These are phyloP conservation scores for Globisporangium abappressorium DNA, from an alignment of 352 stramenopile genomes.

Conservation along the genomic window DNA sequence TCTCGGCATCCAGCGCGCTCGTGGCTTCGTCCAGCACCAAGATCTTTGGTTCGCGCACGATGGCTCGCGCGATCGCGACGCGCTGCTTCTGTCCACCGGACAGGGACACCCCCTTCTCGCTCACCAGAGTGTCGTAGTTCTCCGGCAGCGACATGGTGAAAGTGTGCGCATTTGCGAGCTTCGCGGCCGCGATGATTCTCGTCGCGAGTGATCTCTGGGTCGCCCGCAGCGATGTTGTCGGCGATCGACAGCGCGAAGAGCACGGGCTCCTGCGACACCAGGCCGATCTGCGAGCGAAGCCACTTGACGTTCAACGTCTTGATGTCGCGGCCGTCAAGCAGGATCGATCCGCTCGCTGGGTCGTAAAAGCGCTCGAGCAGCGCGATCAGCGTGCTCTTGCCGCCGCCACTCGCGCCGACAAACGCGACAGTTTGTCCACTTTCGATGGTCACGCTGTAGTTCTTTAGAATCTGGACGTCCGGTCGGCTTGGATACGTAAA, in stretches of 20 bases:
- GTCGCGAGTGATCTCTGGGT: slow-evolving; percentile 1
- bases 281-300: slow-evolving; percentile 59
- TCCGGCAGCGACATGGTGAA: slow-evolving; percentile 80
- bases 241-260: slow-evolving; percentile 87
- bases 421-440: slow-evolving; percentile 31
- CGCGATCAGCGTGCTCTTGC: slow-evolving; percentile 40
- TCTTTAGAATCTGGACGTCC: slow-evolving; percentile 25
- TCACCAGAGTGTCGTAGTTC: slow-evolving; percentile 62
- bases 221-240: slow-evolving; percentile 86
- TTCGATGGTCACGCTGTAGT: slow-evolving; percentile 29
- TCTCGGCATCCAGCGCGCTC: slow-evolving; percentile 24
- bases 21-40: slow-evolving; percentile 30
- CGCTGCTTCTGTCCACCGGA: slow-evolving; percentile 36
- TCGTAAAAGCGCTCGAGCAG: slow-evolving; percentile 91
- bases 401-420: slow-evolving; percentile 28
- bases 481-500: slow-evolving; percentile 72
- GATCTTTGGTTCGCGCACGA: slow-evolving; percentile 23
- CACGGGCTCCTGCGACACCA: slow-evolving; percentile 85
- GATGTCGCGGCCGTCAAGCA: slow-evolving; percentile 79
- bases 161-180: slow-evolving; percentile 28
- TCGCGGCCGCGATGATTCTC: slow-evolving; percentile 8
- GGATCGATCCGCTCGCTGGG: slow-evolving; percentile 56
- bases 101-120: slow-evolving; percentile 31
- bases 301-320: slow-evolving; percentile 75
- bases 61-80: slow-evolving; percentile 28